Conservation (phyloP, 495 filamentous ascomycete species). For the Poronia punctata region DNA sequence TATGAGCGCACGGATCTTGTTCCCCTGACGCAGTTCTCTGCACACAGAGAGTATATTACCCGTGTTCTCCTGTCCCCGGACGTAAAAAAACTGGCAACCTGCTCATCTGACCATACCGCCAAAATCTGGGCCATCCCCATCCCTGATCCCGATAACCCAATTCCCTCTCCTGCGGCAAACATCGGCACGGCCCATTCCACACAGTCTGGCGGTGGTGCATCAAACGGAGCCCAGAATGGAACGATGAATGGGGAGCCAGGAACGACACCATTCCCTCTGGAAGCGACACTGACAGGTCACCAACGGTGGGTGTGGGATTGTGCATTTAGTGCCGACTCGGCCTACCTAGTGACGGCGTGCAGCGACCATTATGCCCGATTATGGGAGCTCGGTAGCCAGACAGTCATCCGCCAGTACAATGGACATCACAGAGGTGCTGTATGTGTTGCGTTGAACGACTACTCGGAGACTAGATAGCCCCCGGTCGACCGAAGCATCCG, state of each 20-base stretch:
- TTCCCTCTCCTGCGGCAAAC: background rate
- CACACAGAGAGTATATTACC: constrained; percentile 90
- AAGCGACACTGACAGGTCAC: constrained; percentile 86
- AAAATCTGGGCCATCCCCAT: constrained; percentile 70
- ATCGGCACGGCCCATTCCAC: constrained; percentile 10
- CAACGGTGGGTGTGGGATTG: constrained; percentile 99
- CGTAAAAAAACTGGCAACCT: constrained; percentile 94
- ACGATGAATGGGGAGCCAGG: constrained; percentile 11
- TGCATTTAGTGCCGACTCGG: constrained; percentile 92
- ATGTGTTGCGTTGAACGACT: constrained; percentile 95
- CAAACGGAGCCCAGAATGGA: background rate
- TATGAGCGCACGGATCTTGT: constrained; percentile 80
- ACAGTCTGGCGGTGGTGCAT: constrained; percentile 8
- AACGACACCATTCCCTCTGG: constrained; percentile 60
- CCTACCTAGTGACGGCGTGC: constrained; percentile 96
- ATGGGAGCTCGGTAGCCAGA: constrained; percentile 81
- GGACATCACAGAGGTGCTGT: constrained; percentile 93
- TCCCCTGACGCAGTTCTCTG: constrained; percentile 85
- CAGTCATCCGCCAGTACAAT: constrained; percentile 95
- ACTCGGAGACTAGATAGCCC: constrained; percentile 63
- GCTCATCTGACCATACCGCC: constrained; percentile 94
- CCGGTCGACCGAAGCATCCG: background rate
- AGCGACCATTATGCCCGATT: constrained; percentile 95
- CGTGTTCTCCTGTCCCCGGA: constrained; percentile 94
- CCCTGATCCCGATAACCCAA: constrained; percentile 5